Conservation (phyloP, 2,329 filamentous ascomycete genomes). For the Venturia pyrina region DNA sequence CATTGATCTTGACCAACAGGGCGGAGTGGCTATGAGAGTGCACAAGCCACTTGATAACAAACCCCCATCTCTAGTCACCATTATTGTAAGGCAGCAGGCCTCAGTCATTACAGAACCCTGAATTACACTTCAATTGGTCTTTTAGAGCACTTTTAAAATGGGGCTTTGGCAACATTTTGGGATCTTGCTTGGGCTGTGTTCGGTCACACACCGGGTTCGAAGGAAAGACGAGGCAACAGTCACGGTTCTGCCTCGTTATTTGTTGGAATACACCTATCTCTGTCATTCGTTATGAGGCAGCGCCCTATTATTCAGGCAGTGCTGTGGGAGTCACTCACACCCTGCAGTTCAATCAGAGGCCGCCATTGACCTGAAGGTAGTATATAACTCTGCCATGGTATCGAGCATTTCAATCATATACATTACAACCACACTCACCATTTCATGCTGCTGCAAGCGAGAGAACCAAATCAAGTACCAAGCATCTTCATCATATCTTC, state of each 20-base stretch:
- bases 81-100: neutral
- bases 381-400: neutral
- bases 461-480: neutral
- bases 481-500: neutral
- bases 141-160: neutral
- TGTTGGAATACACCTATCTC: neutral
- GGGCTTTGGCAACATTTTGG: neutral
- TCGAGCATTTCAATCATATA: neutral
- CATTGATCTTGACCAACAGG: neutral
- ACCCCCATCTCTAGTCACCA: neutral
- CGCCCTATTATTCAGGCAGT: constrained; percentile 6
- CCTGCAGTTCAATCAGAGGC: neutral
- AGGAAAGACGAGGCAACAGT: constrained; percentile 4
- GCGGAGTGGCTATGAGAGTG: neutral
- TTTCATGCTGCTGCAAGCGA: no score
- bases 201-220: neutral
- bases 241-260: neutral
- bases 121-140: neutral
- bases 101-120: neutral
- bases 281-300: neutral
- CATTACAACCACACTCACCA: neutral
- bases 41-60: neutral
- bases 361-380: neutral
- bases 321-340: constrained; percentile 5
- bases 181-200: neutral